These are phyloP conservation scores for Blepharisma undulans DNA, from an alignment of 169 alveolate species.

Conservation along the genomic window DNA sequence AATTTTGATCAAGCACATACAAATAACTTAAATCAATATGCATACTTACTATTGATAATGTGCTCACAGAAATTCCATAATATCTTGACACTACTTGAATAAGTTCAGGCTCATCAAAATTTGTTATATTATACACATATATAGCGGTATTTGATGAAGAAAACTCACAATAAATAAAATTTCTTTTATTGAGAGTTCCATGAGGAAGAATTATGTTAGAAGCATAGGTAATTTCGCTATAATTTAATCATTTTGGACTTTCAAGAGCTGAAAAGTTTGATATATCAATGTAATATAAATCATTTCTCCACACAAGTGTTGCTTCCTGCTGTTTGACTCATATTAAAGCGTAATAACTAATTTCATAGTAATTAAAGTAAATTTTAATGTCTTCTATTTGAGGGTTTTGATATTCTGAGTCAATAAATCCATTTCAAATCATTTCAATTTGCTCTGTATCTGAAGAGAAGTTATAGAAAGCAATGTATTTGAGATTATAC, in stretches of 20 bases:
- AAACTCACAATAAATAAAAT: not conserved
- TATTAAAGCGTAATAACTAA: not conserved
- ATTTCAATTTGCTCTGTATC: not conserved
- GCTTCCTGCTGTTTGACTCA: not conserved
- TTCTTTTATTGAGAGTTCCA: not conserved
- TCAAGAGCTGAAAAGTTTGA: not conserved
- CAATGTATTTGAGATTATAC: not conserved
- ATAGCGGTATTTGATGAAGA: not conserved
- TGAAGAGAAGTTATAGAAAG: not conserved
- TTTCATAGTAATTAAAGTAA: no score
- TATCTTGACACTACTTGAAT: not conserved
- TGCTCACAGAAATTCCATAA: not conserved
- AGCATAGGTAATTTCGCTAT: not conserved
- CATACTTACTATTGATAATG: not conserved
- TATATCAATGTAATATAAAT: no score
- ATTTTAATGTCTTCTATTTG: not conserved
- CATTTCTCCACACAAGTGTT: not conserved
- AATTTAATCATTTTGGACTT: not conserved
- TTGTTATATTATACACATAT: not conserved
- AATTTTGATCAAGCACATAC: not conserved
- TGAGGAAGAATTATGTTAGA: not conserved
- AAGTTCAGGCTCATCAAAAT: not conserved
- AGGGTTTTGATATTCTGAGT: not conserved
- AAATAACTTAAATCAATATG: no score
- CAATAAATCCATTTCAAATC: not conserved